These are phyloP conservation scores for Penicillium sp. DNA, from an alignment of 2,329 filamentous ascomycete species.

Conservation along the genomic window DNA sequence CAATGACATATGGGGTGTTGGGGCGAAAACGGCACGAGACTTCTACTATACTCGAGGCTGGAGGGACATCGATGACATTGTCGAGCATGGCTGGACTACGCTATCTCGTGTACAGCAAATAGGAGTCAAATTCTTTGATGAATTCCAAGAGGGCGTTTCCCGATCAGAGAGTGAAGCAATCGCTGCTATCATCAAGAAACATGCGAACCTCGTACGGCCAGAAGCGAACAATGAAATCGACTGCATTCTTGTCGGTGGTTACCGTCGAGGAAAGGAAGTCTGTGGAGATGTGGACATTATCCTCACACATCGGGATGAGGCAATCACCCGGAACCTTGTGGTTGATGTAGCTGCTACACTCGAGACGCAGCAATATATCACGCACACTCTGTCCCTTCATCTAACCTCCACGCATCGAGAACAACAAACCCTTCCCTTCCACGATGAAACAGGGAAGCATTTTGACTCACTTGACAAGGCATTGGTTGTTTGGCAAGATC, in stretches of 20 bases:
- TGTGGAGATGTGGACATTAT: constrained; percentile 87
- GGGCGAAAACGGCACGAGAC: constrained; percentile 75
- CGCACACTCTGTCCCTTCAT: constrained; percentile 76
- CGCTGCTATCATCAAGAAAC: constrained; percentile 62
- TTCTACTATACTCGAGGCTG: constrained; percentile 79
- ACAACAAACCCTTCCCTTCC: constrained; percentile 66
- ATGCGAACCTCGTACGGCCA: constrained; percentile 67
- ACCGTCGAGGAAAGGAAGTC: constrained; percentile 74
- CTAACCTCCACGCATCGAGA: constrained; percentile 72
- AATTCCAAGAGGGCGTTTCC: constrained; percentile 74
- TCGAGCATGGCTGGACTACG: constrained; percentile 77
- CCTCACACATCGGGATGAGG: constrained; percentile 75
- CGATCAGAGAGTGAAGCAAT: constrained; percentile 75
- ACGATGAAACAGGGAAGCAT: constrained; percentile 49
- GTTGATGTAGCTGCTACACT: constrained; percentile 71
- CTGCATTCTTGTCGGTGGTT: constrained; percentile 74
- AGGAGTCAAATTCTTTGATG: constrained; percentile 90
- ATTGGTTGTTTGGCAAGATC: constrained; percentile 87
- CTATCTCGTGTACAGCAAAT: constrained; percentile 87
- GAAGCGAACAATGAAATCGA: constrained; percentile 56
- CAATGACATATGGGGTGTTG: constrained; percentile 91
- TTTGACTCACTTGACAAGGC: constrained; percentile 93
- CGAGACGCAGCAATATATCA: constrained; percentile 72
- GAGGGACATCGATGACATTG: constrained; percentile 82
- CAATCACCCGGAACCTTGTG: constrained; percentile 71